Percentiles rank a stretch among this genome's conserved stretches.
phyloP scores from a whole-genome alignment of 768 basidiomycete genomes.

The Podaxis mareebaensis region DNA sequence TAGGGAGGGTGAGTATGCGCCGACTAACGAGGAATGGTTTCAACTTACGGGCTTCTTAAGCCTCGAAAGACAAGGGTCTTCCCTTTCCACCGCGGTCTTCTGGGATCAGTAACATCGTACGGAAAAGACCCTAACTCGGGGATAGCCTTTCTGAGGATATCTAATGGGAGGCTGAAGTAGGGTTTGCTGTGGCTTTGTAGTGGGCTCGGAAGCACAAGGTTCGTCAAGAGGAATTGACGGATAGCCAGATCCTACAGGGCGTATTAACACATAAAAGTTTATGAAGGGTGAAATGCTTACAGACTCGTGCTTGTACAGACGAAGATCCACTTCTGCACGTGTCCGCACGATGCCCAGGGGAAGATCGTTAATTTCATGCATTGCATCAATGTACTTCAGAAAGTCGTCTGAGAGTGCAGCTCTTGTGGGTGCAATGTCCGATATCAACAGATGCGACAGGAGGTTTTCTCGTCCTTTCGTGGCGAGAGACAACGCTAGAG shows the following conservation, averaged over 20 bases:
- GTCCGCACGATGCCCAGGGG: conserved; percentile 45
- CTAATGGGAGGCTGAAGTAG: conserved; percentile 76
- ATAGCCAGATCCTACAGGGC: conserved; percentile 62
- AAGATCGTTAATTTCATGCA: conserved; percentile 70
- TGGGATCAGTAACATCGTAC: conserved; percentile 44
- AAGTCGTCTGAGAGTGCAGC: conserved; percentile 65
- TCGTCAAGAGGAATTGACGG: conserved; percentile 86
- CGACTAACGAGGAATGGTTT: background rate
- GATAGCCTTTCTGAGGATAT: conserved; percentile 62
- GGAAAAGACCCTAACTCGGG: conserved; percentile 78
- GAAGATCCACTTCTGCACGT: conserved; percentile 68
- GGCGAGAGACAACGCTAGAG: conserved; percentile 51
- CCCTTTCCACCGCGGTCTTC: conserved; percentile 54
- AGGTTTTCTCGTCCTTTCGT: conserved; percentile 38
- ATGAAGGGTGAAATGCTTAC: conserved; percentile 37
- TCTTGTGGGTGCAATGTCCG: conserved; percentile 78
- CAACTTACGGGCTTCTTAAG: conserved; percentile 63
- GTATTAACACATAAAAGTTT: background rate
- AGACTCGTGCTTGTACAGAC: conserved; percentile 61
- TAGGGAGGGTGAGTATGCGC: background rate
- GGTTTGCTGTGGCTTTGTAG: conserved; percentile 33
- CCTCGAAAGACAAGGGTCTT: conserved; percentile 79
- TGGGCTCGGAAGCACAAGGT: conserved; percentile 49
- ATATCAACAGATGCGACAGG: conserved; percentile 64
- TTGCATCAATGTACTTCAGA: conserved; percentile 61